Conservation (phyloP, 306 rosid species). For the Astragalus glycyphyllos region DNA sequence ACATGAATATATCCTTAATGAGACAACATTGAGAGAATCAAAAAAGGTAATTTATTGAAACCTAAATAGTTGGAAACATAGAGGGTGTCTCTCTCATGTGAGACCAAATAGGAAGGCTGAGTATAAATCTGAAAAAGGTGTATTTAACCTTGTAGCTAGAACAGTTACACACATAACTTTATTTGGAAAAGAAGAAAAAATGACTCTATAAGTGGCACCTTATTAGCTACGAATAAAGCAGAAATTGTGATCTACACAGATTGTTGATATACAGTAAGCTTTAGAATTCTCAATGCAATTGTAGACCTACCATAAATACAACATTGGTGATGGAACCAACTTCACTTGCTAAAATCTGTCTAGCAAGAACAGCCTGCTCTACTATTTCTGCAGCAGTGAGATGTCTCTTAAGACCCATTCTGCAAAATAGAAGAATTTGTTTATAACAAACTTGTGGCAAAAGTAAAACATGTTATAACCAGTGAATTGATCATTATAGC, state of each 20-base stretch:
- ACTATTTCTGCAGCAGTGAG: slow-evolving; percentile 92
- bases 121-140: background rate
- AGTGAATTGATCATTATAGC: slow-evolving; percentile 27
- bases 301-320: slow-evolving; percentile 81
- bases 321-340: slow-evolving; percentile 88
- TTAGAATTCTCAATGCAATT: slow-evolving; percentile 14
- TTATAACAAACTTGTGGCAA: slow-evolving; percentile 26
- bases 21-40: background rate
- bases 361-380: slow-evolving; percentile 88
- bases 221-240: slow-evolving; percentile 5
- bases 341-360: slow-evolving; percentile 75
- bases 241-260: slow-evolving; percentile 2
- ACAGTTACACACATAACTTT: too few relatives aligned
- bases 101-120: background rate
- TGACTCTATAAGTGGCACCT: background rate
- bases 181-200: too few relatives aligned
- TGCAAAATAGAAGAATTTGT: slow-evolving; percentile 45
- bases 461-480: background rate
- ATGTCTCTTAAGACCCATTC: slow-evolving; percentile 93
- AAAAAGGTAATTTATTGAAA: background rate
- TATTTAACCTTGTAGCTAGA: slow-evolving; percentile 16
- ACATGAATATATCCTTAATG: slow-evolving; percentile 15
- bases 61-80: background rate
- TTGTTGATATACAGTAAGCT: slow-evolving; percentile 2
- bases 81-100: background rate